Conservation (phyloP, 179 eudicot species). For the Spinacia oleracea region DNA sequence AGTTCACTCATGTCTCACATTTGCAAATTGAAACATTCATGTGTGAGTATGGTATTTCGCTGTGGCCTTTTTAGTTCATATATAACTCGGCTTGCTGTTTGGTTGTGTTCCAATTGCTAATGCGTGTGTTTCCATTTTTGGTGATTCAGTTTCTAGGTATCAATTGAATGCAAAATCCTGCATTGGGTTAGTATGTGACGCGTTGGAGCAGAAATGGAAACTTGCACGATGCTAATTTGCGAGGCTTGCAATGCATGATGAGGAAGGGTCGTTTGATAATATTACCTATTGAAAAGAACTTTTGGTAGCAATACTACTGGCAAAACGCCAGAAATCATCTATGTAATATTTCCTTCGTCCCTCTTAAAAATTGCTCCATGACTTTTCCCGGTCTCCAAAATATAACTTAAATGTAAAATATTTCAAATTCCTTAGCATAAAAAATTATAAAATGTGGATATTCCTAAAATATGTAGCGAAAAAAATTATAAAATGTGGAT, state of each 20-base stretch:
- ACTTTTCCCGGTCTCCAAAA: no score
- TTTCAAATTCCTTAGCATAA: no score
- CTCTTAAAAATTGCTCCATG: no score
- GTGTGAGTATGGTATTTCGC: background rate
- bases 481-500: no score
- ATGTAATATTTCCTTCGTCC: no score
- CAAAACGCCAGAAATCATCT: background rate
- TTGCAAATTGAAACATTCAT: background rate
- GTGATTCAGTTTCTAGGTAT: slow-evolving; percentile 10
- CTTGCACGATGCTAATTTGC: background rate
- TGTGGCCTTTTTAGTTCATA: background rate
- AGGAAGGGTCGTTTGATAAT: background rate
- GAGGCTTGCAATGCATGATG: background rate
- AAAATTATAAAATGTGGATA: no score
- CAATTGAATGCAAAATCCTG: slow-evolving; percentile 10
- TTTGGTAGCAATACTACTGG: background rate
- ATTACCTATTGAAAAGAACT: background rate
- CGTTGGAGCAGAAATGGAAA: slow-evolving; percentile 23
- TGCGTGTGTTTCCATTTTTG: background rate
- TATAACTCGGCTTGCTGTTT: background rate
- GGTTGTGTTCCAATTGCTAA: background rate
- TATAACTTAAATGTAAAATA: no score
- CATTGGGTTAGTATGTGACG: slow-evolving; percentile 17
- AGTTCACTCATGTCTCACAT: no score
- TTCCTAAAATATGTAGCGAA: no score